A percentile compares a stretch with the other conserved stretches of the same genome.
Conservation (phyloP, 257 asterid species). For the Rubia yunnanensis region DNA sequence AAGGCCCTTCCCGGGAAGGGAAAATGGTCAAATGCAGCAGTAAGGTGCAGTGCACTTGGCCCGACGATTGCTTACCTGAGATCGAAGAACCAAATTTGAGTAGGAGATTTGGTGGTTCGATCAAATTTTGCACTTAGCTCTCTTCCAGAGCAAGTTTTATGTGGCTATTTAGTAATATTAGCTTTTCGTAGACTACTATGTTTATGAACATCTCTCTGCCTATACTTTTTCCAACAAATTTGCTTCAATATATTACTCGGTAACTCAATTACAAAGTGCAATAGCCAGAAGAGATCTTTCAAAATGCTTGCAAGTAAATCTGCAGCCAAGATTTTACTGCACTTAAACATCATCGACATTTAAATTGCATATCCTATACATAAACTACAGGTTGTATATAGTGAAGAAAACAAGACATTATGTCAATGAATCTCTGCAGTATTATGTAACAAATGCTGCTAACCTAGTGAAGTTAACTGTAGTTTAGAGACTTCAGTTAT, state of each 20-base stretch:
- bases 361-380: not conserved
- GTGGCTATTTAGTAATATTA: not conserved
- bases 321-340: not conserved
- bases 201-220: too few species aligned
- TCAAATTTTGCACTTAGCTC: not conserved
- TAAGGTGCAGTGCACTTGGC: conserved; percentile 61
- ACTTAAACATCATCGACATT: not conserved
- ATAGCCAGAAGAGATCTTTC: not conserved
- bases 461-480: not conserved
- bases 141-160: not conserved
- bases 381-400: not conserved
- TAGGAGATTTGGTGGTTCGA: not conserved
- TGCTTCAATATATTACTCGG: too few species aligned
- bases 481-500: conserved; percentile 6
- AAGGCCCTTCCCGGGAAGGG: conserved; percentile 31
- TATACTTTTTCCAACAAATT: too few species aligned
- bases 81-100: conserved; percentile 38
- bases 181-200: not conserved
- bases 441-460: not conserved
- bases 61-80: conserved; percentile 69
- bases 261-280: not conserved
- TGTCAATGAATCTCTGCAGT: not conserved
- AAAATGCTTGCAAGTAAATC: not conserved
- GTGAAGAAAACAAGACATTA: not conserved
- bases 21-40: conserved; percentile 50